Evolutionary conservation across 1,284 basidiomycete species (phyloP), one percentile per base, ranked within the genome.

Genomic region (Fistulina hepatica): DNA sequence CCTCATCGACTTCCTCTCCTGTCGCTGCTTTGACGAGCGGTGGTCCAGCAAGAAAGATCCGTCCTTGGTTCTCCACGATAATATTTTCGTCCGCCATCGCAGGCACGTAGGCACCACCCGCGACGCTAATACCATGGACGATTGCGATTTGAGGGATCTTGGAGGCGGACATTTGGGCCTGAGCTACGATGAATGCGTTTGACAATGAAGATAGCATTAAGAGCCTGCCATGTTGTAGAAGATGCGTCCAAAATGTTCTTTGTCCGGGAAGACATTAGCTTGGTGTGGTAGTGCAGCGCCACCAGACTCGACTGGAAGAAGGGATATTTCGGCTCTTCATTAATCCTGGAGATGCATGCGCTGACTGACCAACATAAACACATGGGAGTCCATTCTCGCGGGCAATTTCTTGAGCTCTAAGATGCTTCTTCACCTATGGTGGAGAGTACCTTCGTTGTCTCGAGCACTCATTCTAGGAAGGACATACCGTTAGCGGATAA

Each of bases 11-110:
- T 21, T 81, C 79, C 57, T 97, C 92, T 26, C 93, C 92, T 0
- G 92, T 92, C 0, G 92, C 93, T 1, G 92, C 93, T 55, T 92
- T 93, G 43, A 97, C 92, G 4, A 97, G 69, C 3, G 92, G 92
- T 11, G 93, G 93, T 0, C 92, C 93, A 11, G 92, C 92, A n/a
- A 97, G 69, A 64, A 95, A 97, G 50, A 97, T 95, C 30, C 76
- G 81, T 0, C 93, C 92, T 64, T 95, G 91, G 44, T 93, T 84
- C 42, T 79, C 75, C 33, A 97, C 93, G 47, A 95, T 97, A 52
- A 97, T 81, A 45, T 91, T 95, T 57, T 93, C 85, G 52, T 97
- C 92, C 2, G 90, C 88, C 89, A 97, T 94, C 2, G 92, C 90
- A 21, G 92, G 92, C 31, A 95, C 89, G 58, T 97, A 95, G 10